Evolutionary conservation across 352 stramenopile genomes (phyloP), one percentile per base, ranked within the genome.

Genomic region (Phytophthora pinifolia): DNA sequence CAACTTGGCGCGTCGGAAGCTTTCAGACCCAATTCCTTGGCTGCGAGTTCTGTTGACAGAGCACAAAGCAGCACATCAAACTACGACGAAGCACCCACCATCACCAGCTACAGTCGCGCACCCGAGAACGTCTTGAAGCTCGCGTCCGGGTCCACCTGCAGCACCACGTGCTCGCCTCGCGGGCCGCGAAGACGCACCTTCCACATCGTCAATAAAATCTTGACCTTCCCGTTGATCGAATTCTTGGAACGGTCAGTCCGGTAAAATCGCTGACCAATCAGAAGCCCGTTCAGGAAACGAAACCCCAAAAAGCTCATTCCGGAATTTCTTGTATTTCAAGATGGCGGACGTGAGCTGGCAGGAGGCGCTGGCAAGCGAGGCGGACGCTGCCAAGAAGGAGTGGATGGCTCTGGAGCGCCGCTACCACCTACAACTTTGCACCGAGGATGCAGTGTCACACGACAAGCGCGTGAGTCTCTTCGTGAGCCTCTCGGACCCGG

Each of bases 351-450:
- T 9, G 36, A 68, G 34, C 35, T 77, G 69, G 69, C 65, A 67
- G 54, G 29, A 62, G 9, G 35, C 57, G 22, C 44, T 75, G 30
- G 70, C 59, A 38, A 55, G 52, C 58, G 54, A 67, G 42, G 59
- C 69, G 42, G 59, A 84, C 50, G 54, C 57, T 20, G 59, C 53
- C 14, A 63, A 65, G 54, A 78, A 82, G 53, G 82, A 92, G 48
- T 86, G 79, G 63, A 70, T 86, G 62, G 74, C 75, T 14, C 54
- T 92, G 12, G 64, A 88, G 62, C 73, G 79, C 4, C 77, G 77
- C 38, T 89, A 92, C 59, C 67, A 89, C 39, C 54, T 77, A 27
- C 58, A 79, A 30, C 48, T 70, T 17, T 36, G 67, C 17, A 29
- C 22, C 2, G 33, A 62, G 25, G 50, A 74, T 29, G 25, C 46